Base-by-base conservation (phyloP, 352 stramenopile species). In the Aphanomyces stellatus region DNA sequence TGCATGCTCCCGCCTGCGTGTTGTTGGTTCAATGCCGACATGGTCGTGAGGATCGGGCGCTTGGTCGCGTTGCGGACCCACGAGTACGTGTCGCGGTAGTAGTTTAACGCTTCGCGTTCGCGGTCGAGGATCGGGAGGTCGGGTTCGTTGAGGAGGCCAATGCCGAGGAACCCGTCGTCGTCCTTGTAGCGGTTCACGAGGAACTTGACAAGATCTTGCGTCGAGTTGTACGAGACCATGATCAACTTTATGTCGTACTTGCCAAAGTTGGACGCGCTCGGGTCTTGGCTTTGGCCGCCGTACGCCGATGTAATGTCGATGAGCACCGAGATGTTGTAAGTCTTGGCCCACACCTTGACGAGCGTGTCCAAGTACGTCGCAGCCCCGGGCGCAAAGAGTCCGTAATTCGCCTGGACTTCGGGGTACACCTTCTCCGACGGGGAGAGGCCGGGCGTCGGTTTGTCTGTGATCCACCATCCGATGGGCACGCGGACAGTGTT, bases 401-500 rank as follows among this genome's bases (percentile, higher is more conserved):
- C 19, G 37, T 51, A 67, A 11, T 55, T 43, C 5, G 60, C 24
- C 24, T 13, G 19, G 10, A 28, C 24, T 5, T n/a, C 41, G 1
- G 22, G 28, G 27, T 15, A 34, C 25, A 40, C 76, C 28, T 76
- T 78, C n/a, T n/a, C n/a, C n/a, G n/a, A n/a, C n/a, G n/a, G n/a
- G n/a, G n/a, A n/a, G n/a, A n/a, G n/a, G n/a, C n/a, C n/a, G n/a
- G n/a, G n/a, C n/a, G n/a, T n/a, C n/a, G n/a, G n/a, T n/a, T n/a
- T n/a, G 49, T 73, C 74, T 31, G 77, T 11, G 56, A 88, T 85
- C 79, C 79, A 88, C 51, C 75, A 85, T 4, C 77, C 79, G 10
- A 88, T 35, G 2, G 79, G 79, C n/a, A 88, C 77, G 42, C 79
- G 79, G 55, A 88, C 72, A 3, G 74, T 78, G 65, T 88, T 88